Percentiles rank a stretch among this genome's conserved stretches.
Conservation (phyloP, 495 filamentous ascomycete genomes). For the Hyphodiscus hymeniophilus region DNA sequence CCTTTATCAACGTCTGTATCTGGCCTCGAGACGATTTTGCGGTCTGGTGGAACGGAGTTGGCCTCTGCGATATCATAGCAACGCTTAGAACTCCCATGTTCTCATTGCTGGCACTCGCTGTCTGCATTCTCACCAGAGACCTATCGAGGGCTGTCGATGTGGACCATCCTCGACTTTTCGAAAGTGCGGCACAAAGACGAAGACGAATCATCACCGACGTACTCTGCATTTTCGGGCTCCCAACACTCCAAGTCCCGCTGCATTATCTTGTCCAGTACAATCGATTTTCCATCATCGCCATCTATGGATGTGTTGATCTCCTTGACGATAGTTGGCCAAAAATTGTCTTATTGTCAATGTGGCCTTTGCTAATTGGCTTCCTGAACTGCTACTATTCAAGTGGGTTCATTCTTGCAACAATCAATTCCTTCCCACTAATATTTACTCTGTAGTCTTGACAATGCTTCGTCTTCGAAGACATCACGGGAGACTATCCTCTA, state of each 20-base stretch:
- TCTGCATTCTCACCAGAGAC: constrained; percentile 66
- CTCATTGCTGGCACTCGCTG: constrained; percentile 52
- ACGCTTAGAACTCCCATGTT: constrained; percentile 49
- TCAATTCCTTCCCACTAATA: constrained; percentile 13
- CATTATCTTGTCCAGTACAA: constrained; percentile 61
- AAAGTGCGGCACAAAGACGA: constrained; percentile 41
- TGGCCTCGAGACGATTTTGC: constrained; percentile 68
- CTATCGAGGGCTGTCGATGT: constrained; percentile 65
- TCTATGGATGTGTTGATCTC: constrained; percentile 62
- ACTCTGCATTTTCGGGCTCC: constrained; percentile 59
- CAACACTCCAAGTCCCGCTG: constrained; percentile 53
- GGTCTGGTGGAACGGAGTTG: constrained; percentile 63
- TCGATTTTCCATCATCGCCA: constrained; percentile 66
- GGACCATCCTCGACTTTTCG: constrained; percentile 43
- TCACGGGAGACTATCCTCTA: constrained; percentile 55
- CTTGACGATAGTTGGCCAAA: constrained; percentile 65
- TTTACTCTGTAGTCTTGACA: constrained; percentile 46
- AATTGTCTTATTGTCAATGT: constrained; percentile 56
- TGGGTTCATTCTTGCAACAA: constrained; percentile 36
- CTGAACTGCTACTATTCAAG: constrained; percentile 61
- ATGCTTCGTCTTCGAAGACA: constrained; percentile 61
- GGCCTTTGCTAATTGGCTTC: constrained; percentile 57
- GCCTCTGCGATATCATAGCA: constrained; percentile 76
- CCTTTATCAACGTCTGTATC: constrained; percentile 65
- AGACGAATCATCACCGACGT: constrained; percentile 50